Evolutionary conservation across 805 yeast genomes (phyloP).

Genomic region (Starmera caribaea): DNA sequence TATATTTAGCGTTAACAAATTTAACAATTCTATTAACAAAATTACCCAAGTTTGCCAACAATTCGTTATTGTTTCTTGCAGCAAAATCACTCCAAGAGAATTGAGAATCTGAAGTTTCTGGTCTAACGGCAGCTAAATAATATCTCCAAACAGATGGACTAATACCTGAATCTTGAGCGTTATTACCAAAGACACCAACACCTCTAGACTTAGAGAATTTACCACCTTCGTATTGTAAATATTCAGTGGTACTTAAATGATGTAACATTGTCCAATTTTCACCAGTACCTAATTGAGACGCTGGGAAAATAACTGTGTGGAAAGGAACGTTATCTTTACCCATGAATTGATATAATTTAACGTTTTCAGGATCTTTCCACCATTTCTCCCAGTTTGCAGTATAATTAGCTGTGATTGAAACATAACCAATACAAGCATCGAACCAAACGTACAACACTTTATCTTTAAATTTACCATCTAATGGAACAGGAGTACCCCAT

Average conservation of each 20-base stretch:
- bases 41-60: constrained; percentile 93
- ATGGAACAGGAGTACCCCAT: constrained; percentile 99
- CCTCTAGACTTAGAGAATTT: constrained; percentile 98
- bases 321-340: constrained; percentile 99
- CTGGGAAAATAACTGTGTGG: constrained; percentile 98
- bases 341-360: constrained; percentile 91
- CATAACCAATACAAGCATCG: constrained; percentile 95
- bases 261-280: constrained; percentile 87
- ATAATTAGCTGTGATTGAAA: constrained; percentile 93
- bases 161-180: constrained; percentile 88
- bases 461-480: constrained; percentile 62
- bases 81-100: constrained; percentile 97
- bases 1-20: constrained; percentile 82
- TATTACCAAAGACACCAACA: constrained; percentile 96
- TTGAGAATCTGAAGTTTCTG: constrained; percentile 93
- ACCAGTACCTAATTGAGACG: constrained; percentile 78
- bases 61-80: constrained; percentile 84
- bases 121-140: constrained; percentile 85
- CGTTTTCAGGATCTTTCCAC: constrained; percentile 94
- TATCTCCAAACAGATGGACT: constrained; percentile 96
- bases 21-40: constrained; percentile 90
- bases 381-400: constrained; percentile 72
- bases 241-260: constrained; percentile 91
- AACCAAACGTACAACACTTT: constrained; percentile 98
- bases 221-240: constrained; percentile 95